phyloP scores from a whole-genome alignment of 331 rosid genomes.

The Pyracantha coccinea region DNA sequence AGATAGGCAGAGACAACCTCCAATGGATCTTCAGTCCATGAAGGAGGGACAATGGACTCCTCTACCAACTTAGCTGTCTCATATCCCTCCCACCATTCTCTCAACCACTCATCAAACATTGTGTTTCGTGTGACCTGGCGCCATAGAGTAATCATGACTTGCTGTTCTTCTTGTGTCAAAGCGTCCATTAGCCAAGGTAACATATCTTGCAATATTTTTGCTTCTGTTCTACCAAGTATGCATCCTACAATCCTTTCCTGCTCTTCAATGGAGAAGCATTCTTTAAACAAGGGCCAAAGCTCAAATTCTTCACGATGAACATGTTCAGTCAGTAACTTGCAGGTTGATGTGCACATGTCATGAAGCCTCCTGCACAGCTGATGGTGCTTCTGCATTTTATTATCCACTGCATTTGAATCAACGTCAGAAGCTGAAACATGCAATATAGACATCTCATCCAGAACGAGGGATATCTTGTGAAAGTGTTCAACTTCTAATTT shows the following conservation, averaged over 20 bases:
- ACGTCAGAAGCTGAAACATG: slow-evolving; percentile 34
- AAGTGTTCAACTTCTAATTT: slow-evolving; percentile 57
- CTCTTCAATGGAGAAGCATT: slow-evolving; percentile 59
- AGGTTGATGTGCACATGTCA: slow-evolving; percentile 65
- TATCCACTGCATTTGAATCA: slow-evolving; percentile 27
- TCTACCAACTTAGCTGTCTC: slow-evolving; percentile 36
- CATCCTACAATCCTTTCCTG: slow-evolving; percentile 72
- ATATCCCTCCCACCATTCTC: slow-evolving; percentile 89
- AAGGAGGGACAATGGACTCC: slow-evolving; percentile 36
- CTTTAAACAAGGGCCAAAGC: slow-evolving; percentile 74
- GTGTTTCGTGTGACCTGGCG: slow-evolving; percentile 72
- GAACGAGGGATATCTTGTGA: slow-evolving; percentile 42
- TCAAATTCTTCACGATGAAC: slow-evolving; percentile 72
- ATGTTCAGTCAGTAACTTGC: slow-evolving; percentile 49
- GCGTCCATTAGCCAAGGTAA: slow-evolving; percentile 90
- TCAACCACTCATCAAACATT: slow-evolving; percentile 85
- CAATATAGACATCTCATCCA: slow-evolving; percentile 54
- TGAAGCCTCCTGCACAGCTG: slow-evolving; percentile 56
- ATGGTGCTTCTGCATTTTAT: slow-evolving; percentile 30
- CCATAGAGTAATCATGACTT: slow-evolving; percentile 68
- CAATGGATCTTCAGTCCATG: slow-evolving; percentile 47
- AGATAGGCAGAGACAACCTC: slow-evolving; percentile 58
- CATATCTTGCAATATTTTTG: slow-evolving; percentile 81
- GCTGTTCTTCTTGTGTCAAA: slow-evolving; percentile 71
- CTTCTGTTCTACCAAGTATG: slow-evolving; percentile 80